phyloP scores from a whole-genome alignment of 1,139 yeast genomes.

The Arxiozyma telluris region DNA sequence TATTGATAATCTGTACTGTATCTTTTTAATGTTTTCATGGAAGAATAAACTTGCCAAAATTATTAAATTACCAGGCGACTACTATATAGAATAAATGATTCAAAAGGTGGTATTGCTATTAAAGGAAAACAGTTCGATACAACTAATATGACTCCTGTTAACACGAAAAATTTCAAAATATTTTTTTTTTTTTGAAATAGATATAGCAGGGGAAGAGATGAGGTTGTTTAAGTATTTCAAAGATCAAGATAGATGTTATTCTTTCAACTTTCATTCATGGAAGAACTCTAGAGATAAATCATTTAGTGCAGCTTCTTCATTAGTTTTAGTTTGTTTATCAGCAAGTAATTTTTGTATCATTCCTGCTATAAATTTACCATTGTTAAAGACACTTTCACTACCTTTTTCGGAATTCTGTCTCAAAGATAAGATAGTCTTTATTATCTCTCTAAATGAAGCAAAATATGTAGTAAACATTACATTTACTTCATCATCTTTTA shows the following conservation, averaged over 20 bases:
- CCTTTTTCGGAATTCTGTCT: constrained; percentile 16
- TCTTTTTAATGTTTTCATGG: no score
- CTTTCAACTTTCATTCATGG: not conserved
- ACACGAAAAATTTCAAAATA: not conserved
- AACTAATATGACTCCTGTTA: not conserved
- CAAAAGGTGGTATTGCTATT: no score
- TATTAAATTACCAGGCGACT: not conserved
- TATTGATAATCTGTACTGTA: not conserved
- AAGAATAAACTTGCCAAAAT: no score
- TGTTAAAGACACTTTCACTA: constrained; percentile 22
- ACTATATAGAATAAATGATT: no score
- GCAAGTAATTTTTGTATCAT: constrained; percentile 12
- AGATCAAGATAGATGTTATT: no score
- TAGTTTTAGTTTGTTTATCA: constrained; percentile 5
- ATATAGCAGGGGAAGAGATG: not conserved
- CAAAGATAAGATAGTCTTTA: constrained; percentile 14
- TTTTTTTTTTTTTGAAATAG: no score
- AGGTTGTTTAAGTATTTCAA: no score
- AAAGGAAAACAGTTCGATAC: not conserved
- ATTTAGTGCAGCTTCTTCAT: constrained; percentile 9
- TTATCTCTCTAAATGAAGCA: constrained; percentile 8
- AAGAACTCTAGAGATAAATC: not conserved
- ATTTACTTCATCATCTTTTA: constrained; percentile 1
- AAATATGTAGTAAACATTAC: constrained; percentile 7
- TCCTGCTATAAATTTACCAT: constrained; percentile 26